Base-by-base conservation (phyloP, 2,329 filamentous ascomycete genomes). In the Berkeleyomyces basicola region DNA sequence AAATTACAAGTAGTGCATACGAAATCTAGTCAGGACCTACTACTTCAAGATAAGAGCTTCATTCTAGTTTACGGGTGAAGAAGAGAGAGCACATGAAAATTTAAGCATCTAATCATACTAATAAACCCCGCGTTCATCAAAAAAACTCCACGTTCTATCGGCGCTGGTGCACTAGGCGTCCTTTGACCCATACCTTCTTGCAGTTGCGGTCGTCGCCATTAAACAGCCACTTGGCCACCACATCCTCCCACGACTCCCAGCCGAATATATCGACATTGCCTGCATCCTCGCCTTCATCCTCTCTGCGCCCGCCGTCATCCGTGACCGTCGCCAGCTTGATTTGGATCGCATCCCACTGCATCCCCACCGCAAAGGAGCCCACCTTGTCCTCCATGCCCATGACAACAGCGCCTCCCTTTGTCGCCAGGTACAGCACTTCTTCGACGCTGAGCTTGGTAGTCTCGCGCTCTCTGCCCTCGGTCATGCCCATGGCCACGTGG, bases 181-280 rank as follows among this genome's bases (percentile, higher is more conserved):
- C 93, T 70, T 80, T 84, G 1, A 97, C 90, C 92, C 92, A 99
- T 4, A 99, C 93, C 67, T 80, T 84, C 68, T 79, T 80, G 2
- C 90, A 92, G 72, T 97, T 97, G 67, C 92, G 79, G 74, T 97
- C 93, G 76, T 97, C 91, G 0, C 93, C 93, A 67, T 83, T 87
- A 74, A 88, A 99, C 65, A 97, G 77, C 93, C 93, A 99, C 77
- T 99, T 99, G 61, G 89, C 88, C 9, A 97, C 75, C 69, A 78
- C 82, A 69, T 97, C 89, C 46, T 86, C 82, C 89, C 88, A 95
- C n/a, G 70, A 82, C 79, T 97, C 92, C 82, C 86, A 90, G 0
- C 90, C 91, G 76, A 96, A 99, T 0, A 96, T 72, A 72, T 96
- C 90, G 0, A 96, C 89, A 57, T 85, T 83, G 0, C 86, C 84